Conservation (phyloP, 1,139 yeast species). For the Candida anutae region DNA sequence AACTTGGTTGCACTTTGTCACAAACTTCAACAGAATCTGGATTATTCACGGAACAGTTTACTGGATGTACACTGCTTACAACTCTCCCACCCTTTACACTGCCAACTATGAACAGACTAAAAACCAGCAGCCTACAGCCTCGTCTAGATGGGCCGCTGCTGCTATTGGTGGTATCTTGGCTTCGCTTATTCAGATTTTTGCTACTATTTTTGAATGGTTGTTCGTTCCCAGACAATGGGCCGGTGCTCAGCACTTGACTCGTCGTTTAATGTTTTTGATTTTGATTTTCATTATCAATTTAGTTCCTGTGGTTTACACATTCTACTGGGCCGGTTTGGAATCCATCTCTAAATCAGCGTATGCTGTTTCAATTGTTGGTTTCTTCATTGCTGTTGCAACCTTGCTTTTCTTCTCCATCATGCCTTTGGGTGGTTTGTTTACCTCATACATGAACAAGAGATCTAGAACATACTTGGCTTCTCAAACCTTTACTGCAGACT, state of each 20-base stretch:
- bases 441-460: slow-evolving; percentile 82
- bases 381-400: slow-evolving; percentile 82
- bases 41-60: slow-evolving; percentile 79
- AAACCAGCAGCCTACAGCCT: slow-evolving; percentile 78
- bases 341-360: slow-evolving; percentile 68
- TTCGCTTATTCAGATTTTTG: slow-evolving; percentile 68
- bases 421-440: slow-evolving; percentile 97
- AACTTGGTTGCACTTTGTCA: slow-evolving; percentile 94
- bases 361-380: slow-evolving; percentile 79
- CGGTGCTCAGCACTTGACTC: slow-evolving; percentile 93
- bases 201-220: slow-evolving; percentile 90
- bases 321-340: slow-evolving; percentile 70
- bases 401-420: slow-evolving; percentile 79
- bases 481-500: slow-evolving; percentile 93
- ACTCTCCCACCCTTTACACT: slow-evolving; percentile 88
- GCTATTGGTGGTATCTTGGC: slow-evolving; percentile 94
- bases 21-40: slow-evolving; percentile 98
- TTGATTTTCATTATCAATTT: slow-evolving; percentile 63
- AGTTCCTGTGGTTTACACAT: slow-evolving; percentile 82
- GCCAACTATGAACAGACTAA: slow-evolving; percentile 74
- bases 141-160: slow-evolving; percentile 86
- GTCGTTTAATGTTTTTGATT: slow-evolving; percentile 74
- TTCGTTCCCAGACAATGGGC: slow-evolving; percentile 99
- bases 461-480: slow-evolving; percentile 89
- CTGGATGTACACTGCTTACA: slow-evolving; percentile 94